Evolutionary conservation across 495 filamentous ascomycete species (phyloP), one percentile per base, ranked within the genome.

Genomic region (Niebla homalea): DNA sequence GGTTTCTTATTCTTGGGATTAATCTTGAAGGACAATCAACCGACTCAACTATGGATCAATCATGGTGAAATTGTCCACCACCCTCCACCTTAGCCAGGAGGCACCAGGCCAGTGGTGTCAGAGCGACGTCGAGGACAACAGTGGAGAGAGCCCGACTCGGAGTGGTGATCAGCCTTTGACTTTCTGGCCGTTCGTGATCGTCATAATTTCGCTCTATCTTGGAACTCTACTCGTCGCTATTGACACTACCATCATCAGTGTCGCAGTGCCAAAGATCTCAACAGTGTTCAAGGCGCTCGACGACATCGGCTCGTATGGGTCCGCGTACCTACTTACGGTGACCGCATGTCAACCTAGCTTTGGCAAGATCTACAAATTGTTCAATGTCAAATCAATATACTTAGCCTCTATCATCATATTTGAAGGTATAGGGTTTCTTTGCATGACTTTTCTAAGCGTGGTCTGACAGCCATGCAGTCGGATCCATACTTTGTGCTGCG

Each of bases 401-500:
- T 66, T 93, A 12, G 50, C 56, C 16, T 81, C 84, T 37, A 43
- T 50, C 11, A 20, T 25, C 10, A 16, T 50, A 16, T 50, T 50
- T 23, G 48, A 50, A 43, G 22, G 36, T 25, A 6, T 15, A 21
- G 12, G 10, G 20, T 4, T 21, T 26, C 25, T 26, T 26, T 26
- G 25, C 25, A 14, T 46, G 4, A 5, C 20, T n/a, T 42, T 10
- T 20, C 32, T 40, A 37, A 41, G 4, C 16, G 12, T 25, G 5
- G 23, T 40, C 25, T 26, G 25, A 26, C 25, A 26, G 25, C 25
- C 25, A 26, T 8, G 8, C 21, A 53, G 51, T 86, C 36, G 86
- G 87, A 16, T 80, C 74, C 29, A 63, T 84, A n/a, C 67, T 90
- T 52, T 89, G 84, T 60, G 85, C 74, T 19, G 73, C 77, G 1